phyloP scores from a whole-genome alignment of 2,329 filamentous ascomycete species.

The Claviceps purpurea region DNA sequence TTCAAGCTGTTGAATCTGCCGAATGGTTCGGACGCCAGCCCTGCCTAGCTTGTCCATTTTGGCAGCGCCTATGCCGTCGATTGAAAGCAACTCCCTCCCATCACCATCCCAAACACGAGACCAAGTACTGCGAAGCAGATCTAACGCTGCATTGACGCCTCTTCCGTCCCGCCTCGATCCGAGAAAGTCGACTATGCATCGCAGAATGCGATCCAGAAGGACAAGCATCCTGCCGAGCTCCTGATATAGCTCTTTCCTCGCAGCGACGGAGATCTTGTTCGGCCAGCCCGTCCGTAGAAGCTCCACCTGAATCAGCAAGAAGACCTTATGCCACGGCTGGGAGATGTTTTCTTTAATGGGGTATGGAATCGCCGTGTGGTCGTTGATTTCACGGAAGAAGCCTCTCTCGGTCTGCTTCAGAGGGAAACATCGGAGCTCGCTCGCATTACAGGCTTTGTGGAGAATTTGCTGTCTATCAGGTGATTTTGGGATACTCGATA shows the following conservation, averaged over 20 bases:
- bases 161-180: conserved; percentile 43
- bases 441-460: conserved; percentile 23
- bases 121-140: conserved; percentile 63
- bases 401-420: conserved; percentile 21
- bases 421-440: conserved; percentile 24
- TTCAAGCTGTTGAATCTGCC: conserved; percentile 53
- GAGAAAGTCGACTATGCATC: conserved; percentile 25
- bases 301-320: conserved; percentile 59
- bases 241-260: conserved; percentile 19
- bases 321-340: conserved; percentile 58
- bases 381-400: conserved; percentile 26
- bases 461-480: conserved; percentile 22
- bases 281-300: conserved; percentile 51
- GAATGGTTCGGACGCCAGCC: conserved; percentile 58
- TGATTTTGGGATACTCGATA: conserved; percentile 13
- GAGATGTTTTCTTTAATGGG: conserved; percentile 30
- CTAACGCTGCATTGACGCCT: conserved; percentile 55
- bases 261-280: conserved; percentile 25
- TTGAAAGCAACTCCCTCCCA: conserved; percentile 67
- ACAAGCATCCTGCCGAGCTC: conserved; percentile 20
- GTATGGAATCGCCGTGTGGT: conserved; percentile 25
- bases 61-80: conserved; percentile 64
- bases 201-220: conserved; percentile 20
- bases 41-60: conserved; percentile 60
- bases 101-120: conserved; percentile 73